Evolutionary conservation across 2,329 filamentous ascomycete species (phyloP), one percentile per base, ranked within the genome.

Genomic region (Sporothrix pseudoabietina): DNA sequence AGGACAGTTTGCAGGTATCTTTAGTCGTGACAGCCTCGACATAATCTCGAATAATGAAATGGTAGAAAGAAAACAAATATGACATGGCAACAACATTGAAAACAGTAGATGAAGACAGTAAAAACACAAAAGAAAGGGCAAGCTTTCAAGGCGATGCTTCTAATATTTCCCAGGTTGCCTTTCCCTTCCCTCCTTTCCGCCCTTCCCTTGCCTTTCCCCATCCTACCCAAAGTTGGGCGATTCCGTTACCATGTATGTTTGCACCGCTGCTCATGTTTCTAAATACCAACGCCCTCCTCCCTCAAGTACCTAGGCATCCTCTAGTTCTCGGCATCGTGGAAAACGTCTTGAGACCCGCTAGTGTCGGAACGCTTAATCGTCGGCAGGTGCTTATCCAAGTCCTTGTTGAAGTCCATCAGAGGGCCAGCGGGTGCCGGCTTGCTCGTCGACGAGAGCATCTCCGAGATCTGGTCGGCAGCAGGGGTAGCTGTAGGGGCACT

Each of bases 381-480:
- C 1, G 86, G 86, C 52, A 89, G 77, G 32, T 82, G 79, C 73
- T 84, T 85, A 79, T 85, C 85, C 78, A 90, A 59, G 73, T 90
- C 88, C 12, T 84, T 77, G 19, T 85, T 82, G 73, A 90, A 89
- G 78, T 90, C 86, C 47, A 90, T 83, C 66, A 89, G 79, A 1
- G 87, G 85, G 0, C 87, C 86, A 0, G 84, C 80, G 5, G 77
- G 75, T 0, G 82, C 81, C 22, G 81, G 82, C 73, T 82, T 83
- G 14, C 86, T 85, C 5, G 87, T 88, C 9, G 83, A 79, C 41
- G 81, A 78, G 22, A 88, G 80, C 79, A 87, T 5, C 0, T 66
- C 61, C 12, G 61, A 8, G 22, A 66, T 66, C 39, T 66, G 77
- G 73, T 69, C 1, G 76, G 75, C 44, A 47, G 49, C 69, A 49